Evolutionary conservation across 139 green algal genomes (phyloP), one percentile per base, ranked within the genome.

Genomic region (Marvania coccoides): DNA sequence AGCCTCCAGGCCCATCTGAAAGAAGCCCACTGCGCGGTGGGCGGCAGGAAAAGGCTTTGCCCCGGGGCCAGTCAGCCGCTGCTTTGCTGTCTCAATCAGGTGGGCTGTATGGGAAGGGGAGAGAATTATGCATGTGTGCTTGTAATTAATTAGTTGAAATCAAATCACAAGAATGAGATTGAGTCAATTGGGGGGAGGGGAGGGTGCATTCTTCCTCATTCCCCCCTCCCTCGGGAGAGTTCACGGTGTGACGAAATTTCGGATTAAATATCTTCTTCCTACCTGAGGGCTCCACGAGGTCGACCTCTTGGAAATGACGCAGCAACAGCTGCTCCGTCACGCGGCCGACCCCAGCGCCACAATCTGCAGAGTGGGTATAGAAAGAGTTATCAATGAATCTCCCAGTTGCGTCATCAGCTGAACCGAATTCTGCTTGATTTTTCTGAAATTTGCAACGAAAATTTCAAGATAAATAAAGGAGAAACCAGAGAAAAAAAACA

Each of bases 311-410:
- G 69, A 95, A 98, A 48, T 83, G 61, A 33, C 92, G 78, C 58
- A 95, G 76, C 63, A 98, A 78, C 40, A 98, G 80, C 65, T 94
- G 66, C 69, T 92, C 70, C 1, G 80, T 84, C 2, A 98, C 89
- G 4, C 93, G 79, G 4, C 93, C 93, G 26, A 98, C 86, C 10
- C 93, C 93, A 7, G 93, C 93, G 6, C 93, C 93, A 67, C 91
- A 97, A 63, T 98, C 93, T 42, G 58, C 29, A 24, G n/a, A 54
- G 12, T 54, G 10, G 46, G 14, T 9, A 54, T 30, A 45, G 23
- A 58, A 63, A 31, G 58, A 60, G 1, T 15, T 7, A 61, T 26
- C 26, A 26, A 57, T 57, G 12, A 13, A 64, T 12, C 24, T 63
- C 34, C 55, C 2, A 23, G 24, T 57, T n/a, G 19, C 24, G 34